A percentile compares a stretch with the other conserved stretches of the same genome.
Conservation (phyloP, 345 rosid species). For the Arabis alpina region DNA sequence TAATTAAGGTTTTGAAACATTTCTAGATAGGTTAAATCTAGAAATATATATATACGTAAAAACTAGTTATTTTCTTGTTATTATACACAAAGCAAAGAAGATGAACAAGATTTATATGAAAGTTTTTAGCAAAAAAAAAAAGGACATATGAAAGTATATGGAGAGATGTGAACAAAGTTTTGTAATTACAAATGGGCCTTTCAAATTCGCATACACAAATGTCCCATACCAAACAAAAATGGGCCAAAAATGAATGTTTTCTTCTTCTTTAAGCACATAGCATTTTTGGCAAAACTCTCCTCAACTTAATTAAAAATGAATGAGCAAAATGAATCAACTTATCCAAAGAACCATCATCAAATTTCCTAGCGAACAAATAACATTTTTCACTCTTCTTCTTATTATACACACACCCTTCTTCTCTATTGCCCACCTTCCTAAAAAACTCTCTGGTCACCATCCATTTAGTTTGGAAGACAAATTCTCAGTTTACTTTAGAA, state of each 20-base stretch:
- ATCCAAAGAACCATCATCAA: slow-evolving; percentile 51
- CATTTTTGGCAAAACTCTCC: slow-evolving; percentile 41
- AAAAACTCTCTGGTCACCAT: slow-evolving; percentile 57
- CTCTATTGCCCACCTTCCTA: slow-evolving; percentile 54
- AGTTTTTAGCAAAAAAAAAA: no score
- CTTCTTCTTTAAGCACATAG: not conserved
- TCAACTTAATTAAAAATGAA: slow-evolving; percentile 21
- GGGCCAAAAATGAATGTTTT: not conserved
- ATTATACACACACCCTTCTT: slow-evolving; percentile 55
- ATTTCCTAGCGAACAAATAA: slow-evolving; percentile 90
- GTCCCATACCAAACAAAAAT: not conserved
- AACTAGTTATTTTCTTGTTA: no score
- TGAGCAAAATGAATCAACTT: slow-evolving; percentile 62
- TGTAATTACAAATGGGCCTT: slow-evolving; percentile 5
- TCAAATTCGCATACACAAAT: no score
- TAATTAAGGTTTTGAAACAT: no score
- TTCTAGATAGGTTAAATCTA: no score
- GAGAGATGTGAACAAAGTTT: not conserved
- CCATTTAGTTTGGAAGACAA: not conserved
- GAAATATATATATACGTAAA: no score
- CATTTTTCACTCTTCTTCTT: slow-evolving; percentile 51
- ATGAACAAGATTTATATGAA: no score
- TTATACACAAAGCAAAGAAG: no score
- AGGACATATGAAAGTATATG: no score
- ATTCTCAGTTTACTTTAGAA: no score